phyloP scores from a whole-genome alignment of 805 yeast species.

The Metschnikowia anglica region DNA sequence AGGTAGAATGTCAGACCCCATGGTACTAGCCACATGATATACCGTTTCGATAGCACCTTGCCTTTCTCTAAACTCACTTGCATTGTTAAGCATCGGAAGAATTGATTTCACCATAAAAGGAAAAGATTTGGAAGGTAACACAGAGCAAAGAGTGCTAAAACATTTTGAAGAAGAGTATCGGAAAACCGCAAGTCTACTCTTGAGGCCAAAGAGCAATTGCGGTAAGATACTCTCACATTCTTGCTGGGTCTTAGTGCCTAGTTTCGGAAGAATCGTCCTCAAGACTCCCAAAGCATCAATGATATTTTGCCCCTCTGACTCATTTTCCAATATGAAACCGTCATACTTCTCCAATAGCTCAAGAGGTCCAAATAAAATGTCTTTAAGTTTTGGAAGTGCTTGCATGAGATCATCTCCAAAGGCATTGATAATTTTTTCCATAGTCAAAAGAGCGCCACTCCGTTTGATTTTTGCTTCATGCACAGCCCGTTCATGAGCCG shows the following conservation, averaged over 20 bases:
- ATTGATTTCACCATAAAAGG: constrained; percentile 75
- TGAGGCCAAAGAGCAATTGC: constrained; percentile 53
- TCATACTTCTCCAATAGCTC: constrained; percentile 29
- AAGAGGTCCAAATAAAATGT: constrained; percentile 66
- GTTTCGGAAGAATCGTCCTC: constrained; percentile 65
- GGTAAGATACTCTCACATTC: constrained; percentile 47
- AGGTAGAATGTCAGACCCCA: constrained; percentile 90
- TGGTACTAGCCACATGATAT: constrained; percentile 76
- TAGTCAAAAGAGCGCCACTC: constrained; percentile 74
- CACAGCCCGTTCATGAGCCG: constrained; percentile 60
- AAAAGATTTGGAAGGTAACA: constrained; percentile 67
- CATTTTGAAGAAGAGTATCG: constrained; percentile 90
- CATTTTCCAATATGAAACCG: constrained; percentile 38
- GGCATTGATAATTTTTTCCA: constrained; percentile 54
- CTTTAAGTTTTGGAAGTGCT: constrained; percentile 64
- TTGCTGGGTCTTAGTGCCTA: constrained; percentile 49
- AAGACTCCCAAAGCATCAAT: constrained; percentile 85
- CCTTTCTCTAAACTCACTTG: constrained; percentile 65
- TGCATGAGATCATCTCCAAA: constrained; percentile 58
- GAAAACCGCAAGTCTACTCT: constrained; percentile 74
- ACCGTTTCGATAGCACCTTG: constrained; percentile 94
- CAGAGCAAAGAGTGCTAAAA: constrained; percentile 73
- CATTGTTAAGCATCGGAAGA: constrained; percentile 77
- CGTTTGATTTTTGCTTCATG: constrained; percentile 78
- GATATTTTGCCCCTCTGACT: constrained; percentile 66